Base-by-base conservation (phyloP, 1,284 basidiomycete species). In the Apiotrichum gracile region DNA sequence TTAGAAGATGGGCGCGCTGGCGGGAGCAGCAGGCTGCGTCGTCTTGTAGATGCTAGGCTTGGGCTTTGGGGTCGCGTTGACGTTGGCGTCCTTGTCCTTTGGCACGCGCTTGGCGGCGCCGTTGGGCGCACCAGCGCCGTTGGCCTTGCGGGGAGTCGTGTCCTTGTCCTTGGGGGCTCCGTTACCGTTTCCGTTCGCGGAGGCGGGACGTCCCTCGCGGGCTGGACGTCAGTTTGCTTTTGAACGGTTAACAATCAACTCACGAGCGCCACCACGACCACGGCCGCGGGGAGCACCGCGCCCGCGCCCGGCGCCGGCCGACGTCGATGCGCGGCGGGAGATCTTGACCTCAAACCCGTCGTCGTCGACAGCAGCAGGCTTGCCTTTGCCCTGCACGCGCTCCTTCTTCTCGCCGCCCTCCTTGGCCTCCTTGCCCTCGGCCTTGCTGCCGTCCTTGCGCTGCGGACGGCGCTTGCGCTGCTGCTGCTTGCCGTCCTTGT, bases 271-370 rank as follows among this genome's bases (percentile, higher is more conserved):
- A 7, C 51, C 48, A 13, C 48, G 35, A n/a, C 52, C 34, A 4
- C 44, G 46, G 7, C 58, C 51, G n/a, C 54, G 44, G 6, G 19
- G 7, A 9, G 25, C 29, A 10, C 55, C 52, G 21, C 58, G 44
- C 13, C 59, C 59, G 21, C 54, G 58, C 35, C 49, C 41, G 16
- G 31, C 31, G 31, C 31, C 31, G 9, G 31, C 31, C 13, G 45
- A 38, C 8, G 26, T 43, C 40, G 51, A 52, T n/a, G 49, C 31
- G 33, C 56, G 51, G 35, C 56, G 52, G 52, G 58, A 51, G 12
- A 58, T 60, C 41, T 66, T 66, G 42, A 63, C 52, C 53, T 67
- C 66, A 59, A 73, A 71, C 24, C 70, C 70, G 58, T 73, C 69
- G 31, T 62, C 65, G 51, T 70, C 70, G 1, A 66, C 56, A 7